phyloP scores from a whole-genome alignment of 441 rosid species.

The Adansonia gregorii region DNA sequence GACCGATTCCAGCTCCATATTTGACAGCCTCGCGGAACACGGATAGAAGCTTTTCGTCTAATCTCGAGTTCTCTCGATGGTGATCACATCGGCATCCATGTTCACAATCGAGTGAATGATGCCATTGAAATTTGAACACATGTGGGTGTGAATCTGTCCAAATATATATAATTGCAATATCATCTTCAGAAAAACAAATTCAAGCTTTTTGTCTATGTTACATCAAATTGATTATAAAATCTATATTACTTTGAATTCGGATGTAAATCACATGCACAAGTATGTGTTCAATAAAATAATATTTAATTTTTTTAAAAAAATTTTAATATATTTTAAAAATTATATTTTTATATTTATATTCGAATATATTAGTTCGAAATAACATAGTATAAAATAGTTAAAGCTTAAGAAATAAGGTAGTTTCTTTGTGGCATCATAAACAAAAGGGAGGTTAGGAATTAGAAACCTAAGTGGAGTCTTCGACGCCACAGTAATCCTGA shows the following conservation, averaged over 20 bases:
- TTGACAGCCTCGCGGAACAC: slow-evolving; percentile 95
- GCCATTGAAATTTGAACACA: slow-evolving; percentile 97
- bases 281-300: too few species aligned
- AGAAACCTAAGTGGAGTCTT: slow-evolving; percentile 85
- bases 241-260: too few species aligned
- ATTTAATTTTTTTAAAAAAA: too few species aligned
- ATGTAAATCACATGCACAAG: too few species aligned
- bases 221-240: too few species aligned
- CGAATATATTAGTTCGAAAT: too few species aligned
- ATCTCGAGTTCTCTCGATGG: slow-evolving; percentile 96
- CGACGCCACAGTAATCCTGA: slow-evolving; percentile 87
- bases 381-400: neutral
- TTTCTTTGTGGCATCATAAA: neutral
- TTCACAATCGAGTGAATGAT: slow-evolving; percentile 89
- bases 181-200: neutral
- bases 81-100: slow-evolving; percentile 97
- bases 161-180: slow-evolving; percentile 7
- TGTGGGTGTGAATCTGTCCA: slow-evolving; percentile 94
- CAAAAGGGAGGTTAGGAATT: neutral
- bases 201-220: neutral
- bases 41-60: slow-evolving; percentile 92
- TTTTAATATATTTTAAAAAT: too few species aligned
- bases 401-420: neutral
- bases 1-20: slow-evolving; percentile 97
- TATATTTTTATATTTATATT: too few species aligned